Conservation (phyloP, 805 yeast species). For the Nakazawaea pomicola region DNA sequence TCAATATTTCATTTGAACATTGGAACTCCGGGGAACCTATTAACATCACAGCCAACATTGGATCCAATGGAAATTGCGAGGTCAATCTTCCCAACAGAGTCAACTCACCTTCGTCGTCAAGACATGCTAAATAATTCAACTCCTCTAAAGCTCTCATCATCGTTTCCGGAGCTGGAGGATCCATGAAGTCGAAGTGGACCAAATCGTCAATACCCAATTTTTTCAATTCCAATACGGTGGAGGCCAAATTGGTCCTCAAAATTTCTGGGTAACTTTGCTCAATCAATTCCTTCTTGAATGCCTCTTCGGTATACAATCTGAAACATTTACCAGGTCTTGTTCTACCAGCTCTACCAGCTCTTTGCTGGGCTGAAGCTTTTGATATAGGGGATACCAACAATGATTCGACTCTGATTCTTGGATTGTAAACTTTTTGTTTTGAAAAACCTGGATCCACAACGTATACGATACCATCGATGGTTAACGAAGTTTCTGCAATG, state of each 20-base stretch:
- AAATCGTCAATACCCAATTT: conserved; percentile 93
- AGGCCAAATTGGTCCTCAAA: conserved; percentile 81
- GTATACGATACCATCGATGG: conserved; percentile 95
- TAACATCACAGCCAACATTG: conserved; percentile 89
- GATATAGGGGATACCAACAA: conserved; percentile 93
- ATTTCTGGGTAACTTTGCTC: conserved; percentile 97
- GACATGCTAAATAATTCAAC: conserved; percentile 81
- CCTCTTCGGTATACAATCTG: conserved; percentile 94
- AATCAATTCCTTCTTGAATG: conserved; percentile 86
- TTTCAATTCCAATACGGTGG: conserved; percentile 88
- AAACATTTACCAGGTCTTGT: conserved; percentile 98
- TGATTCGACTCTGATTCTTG: conserved; percentile 93
- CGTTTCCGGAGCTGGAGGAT: conserved; percentile 99
- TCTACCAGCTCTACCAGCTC: conserved; percentile 99
- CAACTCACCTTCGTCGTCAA: conserved; percentile 86
- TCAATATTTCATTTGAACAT: conserved; percentile 84
- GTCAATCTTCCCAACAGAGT: conserved; percentile 88
- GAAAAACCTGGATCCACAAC: conserved; percentile 98
- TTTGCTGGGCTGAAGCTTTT: conserved; percentile 95
- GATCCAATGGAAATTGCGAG: conserved; percentile 92
- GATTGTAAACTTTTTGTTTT: conserved; percentile 94
- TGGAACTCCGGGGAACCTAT: conserved; percentile 81
- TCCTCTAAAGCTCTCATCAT: conserved; percentile 99
- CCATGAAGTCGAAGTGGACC: conserved; percentile 98
- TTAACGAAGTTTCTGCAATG: conserved; percentile 95